phyloP scores from a whole-genome alignment of 257 asterid species.

The Handroanthus guayacan region DNA sequence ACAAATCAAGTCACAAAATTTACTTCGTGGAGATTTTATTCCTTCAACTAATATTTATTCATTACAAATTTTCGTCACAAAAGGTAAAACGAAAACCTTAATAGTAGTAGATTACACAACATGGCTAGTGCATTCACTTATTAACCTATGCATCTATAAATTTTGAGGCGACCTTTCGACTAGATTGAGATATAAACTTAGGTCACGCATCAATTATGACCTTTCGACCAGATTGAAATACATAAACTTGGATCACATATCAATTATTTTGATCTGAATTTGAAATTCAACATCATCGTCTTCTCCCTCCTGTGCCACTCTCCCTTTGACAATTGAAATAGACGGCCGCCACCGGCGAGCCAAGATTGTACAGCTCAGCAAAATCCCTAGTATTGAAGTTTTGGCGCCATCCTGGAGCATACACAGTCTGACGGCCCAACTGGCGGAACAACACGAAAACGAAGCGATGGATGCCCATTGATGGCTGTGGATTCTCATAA shows the following conservation, averaged over 20 bases:
- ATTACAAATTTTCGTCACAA: background rate
- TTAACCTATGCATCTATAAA: background rate
- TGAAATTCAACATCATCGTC: constrained; percentile 25
- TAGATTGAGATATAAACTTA: too few relatives aligned
- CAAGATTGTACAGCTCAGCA: constrained; percentile 67
- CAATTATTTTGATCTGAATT: background rate
- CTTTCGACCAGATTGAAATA: too few relatives aligned
- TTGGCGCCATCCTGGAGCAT: constrained; percentile 69
- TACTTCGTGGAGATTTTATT: background rate
- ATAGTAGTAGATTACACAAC: background rate
- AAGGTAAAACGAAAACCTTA: background rate
- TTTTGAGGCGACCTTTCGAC: too few relatives aligned
- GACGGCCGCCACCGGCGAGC: constrained; percentile 61
- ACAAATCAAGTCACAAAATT: too few relatives aligned
- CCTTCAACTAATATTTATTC: background rate
- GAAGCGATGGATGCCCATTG: constrained; percentile 69
- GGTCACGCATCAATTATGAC: too few relatives aligned
- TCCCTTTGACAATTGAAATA: constrained; percentile 64
- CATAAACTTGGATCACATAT: too few relatives aligned
- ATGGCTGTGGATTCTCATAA: constrained; percentile 67
- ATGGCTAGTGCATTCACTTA: background rate
- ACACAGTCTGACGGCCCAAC: constrained; percentile 58
- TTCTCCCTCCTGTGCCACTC: constrained; percentile 58
- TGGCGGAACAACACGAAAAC: constrained; percentile 59
- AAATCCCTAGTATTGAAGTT: constrained; percentile 61